Evolutionary conservation across 345 rosid genomes (phyloP).

Genomic region (Draba incana): DNA sequence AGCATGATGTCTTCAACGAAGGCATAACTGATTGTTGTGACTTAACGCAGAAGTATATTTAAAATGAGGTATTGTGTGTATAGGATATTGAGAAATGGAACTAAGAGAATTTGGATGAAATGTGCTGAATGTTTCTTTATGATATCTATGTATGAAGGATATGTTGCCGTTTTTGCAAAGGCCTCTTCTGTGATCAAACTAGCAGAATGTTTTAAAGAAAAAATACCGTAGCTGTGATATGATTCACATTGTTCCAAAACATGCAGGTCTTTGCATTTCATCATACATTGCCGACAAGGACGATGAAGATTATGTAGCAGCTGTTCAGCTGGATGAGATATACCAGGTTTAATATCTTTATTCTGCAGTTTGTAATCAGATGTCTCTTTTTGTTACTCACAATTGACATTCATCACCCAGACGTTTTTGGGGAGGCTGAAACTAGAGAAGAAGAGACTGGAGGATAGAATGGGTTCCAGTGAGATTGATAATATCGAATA

Average conservation of each 20-base stretch:
- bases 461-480: constrained; percentile 37
- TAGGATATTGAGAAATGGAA: constrained; percentile 4
- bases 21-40: constrained; percentile 15
- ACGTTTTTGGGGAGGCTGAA: constrained; percentile 64
- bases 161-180: neutral
- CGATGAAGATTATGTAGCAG: constrained; percentile 45
- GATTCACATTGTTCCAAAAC: neutral
- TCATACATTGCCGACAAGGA: constrained; percentile 55
- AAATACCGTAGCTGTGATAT: constrained; percentile 1
- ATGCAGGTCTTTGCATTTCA: constrained; percentile 78
- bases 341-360: constrained; percentile 55
- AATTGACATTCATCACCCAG: constrained; percentile 48
- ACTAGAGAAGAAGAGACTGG: constrained; percentile 59
- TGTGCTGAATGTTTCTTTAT: constrained; percentile 12
- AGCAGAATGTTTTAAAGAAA: neutral
- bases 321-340: constrained; percentile 65
- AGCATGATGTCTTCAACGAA: constrained; percentile 6
- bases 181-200: constrained; percentile 16
- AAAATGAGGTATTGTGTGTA: constrained; percentile 13
- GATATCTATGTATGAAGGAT: constrained; percentile 6
- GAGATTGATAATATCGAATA: constrained; percentile 35
- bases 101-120: constrained; percentile 12
- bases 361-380: constrained; percentile 12
- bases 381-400: constrained; percentile 14
- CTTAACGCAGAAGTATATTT: constrained; percentile 5